Conservation (phyloP, 2,329 filamentous ascomycete genomes). For the Diaporthe sp. region DNA sequence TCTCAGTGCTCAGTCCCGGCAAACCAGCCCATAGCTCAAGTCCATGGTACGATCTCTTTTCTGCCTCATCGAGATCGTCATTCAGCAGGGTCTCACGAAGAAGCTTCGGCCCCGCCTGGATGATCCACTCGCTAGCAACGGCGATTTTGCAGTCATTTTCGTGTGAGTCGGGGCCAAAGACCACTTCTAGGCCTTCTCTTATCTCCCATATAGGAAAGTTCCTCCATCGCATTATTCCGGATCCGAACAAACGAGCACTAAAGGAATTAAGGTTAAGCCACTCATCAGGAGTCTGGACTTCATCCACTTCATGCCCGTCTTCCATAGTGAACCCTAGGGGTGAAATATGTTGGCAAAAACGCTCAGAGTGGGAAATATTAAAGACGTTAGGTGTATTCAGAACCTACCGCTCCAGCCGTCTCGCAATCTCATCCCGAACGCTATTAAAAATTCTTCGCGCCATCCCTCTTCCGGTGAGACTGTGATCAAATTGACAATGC, state of each 20-base stretch:
- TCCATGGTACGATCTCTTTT: neutral
- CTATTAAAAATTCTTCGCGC: neutral
- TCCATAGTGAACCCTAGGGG: neutral
- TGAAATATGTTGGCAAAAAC: no score
- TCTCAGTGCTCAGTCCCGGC: neutral
- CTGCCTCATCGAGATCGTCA: neutral
- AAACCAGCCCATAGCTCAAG: neutral
- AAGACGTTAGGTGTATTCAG: neutral
- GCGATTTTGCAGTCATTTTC: conserved; percentile 10
- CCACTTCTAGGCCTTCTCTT: neutral
- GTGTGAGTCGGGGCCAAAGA: neutral
- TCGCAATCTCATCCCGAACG: neutral
- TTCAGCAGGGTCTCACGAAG: neutral
- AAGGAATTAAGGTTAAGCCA: conserved; percentile 14
- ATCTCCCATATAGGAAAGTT: conserved; percentile 12
- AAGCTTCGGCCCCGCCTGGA: neutral
- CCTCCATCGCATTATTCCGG: neutral
- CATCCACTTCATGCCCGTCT: neutral
- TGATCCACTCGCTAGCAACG: conserved; percentile 4
- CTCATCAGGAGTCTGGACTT: conserved; percentile 2
- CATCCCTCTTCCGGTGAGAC: neutral
- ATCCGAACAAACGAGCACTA: neutral
- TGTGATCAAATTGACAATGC: neutral
- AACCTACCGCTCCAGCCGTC: neutral
- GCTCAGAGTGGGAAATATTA: no score